Conservation (phyloP, 352 stramenopile genomes). For the Phytophthora multivora region DNA sequence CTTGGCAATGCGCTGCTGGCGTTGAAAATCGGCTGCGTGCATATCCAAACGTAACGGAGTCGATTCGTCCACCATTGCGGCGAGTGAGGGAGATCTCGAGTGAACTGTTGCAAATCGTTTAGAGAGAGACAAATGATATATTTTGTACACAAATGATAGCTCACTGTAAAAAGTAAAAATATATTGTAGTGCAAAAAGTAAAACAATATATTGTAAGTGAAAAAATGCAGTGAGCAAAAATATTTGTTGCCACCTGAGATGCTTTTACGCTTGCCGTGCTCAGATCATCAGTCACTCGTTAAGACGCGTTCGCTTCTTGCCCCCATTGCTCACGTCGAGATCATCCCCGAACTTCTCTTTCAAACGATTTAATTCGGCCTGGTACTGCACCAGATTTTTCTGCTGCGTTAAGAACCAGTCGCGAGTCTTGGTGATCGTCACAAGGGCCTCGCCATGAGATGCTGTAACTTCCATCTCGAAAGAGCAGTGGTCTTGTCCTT, state of each 20-base stretch:
- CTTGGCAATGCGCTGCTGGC: conserved; percentile 24
- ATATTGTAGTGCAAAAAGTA: no score
- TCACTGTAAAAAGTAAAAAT: no score
- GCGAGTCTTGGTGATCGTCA: conserved; percentile 8
- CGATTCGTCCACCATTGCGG: conserved; percentile 23
- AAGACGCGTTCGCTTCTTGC: background rate
- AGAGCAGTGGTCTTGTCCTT: background rate
- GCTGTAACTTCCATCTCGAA: background rate
- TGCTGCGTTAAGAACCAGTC: conserved; percentile 2
- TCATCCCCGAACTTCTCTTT: background rate
- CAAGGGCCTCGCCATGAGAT: background rate
- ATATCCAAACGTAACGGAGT: conserved; percentile 19
- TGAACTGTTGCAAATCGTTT: no score
- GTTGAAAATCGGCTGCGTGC: conserved; percentile 1
- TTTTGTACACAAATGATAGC: no score
- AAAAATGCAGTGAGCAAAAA: no score
- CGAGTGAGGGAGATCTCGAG: conserved; percentile 1
- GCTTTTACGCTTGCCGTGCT: no score
- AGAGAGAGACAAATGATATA: no score
- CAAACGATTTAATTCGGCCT: background rate
- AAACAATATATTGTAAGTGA: no score
- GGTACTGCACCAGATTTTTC: background rate
- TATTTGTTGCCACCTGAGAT: no score
- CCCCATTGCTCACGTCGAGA: background rate
- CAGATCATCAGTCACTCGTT: background rate